Base-by-base conservation (phyloP, 352 stramenopile genomes). In the Phytophthora sojae region DNA sequence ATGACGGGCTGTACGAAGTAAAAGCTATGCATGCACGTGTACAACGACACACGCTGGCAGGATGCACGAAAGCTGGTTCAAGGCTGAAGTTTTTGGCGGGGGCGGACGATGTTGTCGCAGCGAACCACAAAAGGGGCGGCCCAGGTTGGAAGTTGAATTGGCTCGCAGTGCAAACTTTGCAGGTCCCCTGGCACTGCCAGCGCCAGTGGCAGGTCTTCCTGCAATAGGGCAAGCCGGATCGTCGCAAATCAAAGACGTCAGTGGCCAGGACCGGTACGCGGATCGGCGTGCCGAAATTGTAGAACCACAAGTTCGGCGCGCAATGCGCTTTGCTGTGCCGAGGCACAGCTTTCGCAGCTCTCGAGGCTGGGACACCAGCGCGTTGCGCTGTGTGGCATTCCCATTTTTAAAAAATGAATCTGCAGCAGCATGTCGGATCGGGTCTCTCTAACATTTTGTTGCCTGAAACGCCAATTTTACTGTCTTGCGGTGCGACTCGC, bases 181-280 rank as follows among this genome's bases (percentile, higher is more conserved):
- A 8, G 37, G 19, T 26, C 25, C 25, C 25, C 25, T 26, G 25
- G 25, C 25, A 26, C 23, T 26, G 23, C 23, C 23, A 26, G 23
- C 23, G 23, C 3, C 25, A 26, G 2, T 26, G 25, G 37, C 37
- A n/a, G 37, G 19, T 26, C 37, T 50, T 26, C 12, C 51, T 60
- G 52, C 57, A 15, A 3, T 6, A 35, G 50, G 58, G 45, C 65
- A 64, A 73, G 66, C 60, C 66, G 55, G 59, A 58, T 53, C 58
- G 42, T 29, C 26, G 66, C 66, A 73, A 73, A 73, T 73, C 66
- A 64, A 68, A 73, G 60, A 35, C 59, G 66, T 68, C 66, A 73
- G 66, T 64, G 51, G 57, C 42, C 26, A 25, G 51, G 55, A 17
- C 44, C 11, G 23, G 23, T 67, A 47, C 39, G 29, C 59, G 21